Conservation (phyloP, 768 basidiomycete genomes). For the Rhodotorula kratochvilovae region DNA sequence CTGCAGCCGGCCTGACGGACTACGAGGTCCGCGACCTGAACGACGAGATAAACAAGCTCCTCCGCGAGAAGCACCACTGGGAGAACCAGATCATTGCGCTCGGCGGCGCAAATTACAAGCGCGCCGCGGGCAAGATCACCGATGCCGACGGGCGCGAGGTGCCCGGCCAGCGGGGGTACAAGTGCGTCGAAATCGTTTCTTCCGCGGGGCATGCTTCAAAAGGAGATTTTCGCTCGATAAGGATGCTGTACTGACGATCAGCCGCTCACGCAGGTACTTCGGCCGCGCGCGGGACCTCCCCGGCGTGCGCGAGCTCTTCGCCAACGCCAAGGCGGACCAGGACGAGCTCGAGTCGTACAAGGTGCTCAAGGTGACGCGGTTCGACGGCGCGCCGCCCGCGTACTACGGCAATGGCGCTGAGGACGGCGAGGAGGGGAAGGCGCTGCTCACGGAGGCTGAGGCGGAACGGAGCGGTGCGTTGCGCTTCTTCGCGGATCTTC, state of each 20-base stretch:
- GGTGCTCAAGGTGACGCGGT: slow-evolving; percentile 79
- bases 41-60: slow-evolving; percentile 91
- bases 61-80: slow-evolving; percentile 96
- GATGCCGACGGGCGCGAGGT: slow-evolving; percentile 95
- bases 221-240: too few species aligned
- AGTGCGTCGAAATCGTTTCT: too few species aligned
- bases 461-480: slow-evolving; percentile 68
- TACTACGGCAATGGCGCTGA: slow-evolving; percentile 95
- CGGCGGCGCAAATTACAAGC: slow-evolving; percentile 90
- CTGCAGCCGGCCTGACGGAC: slow-evolving; percentile 78
- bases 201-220: too few species aligned
- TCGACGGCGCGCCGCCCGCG: slow-evolving; percentile 74
- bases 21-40: slow-evolving; percentile 95
- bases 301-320: slow-evolving; percentile 90
- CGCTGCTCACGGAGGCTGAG: slow-evolving; percentile 64
- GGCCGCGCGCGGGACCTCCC: slow-evolving; percentile 94
- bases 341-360: slow-evolving; percentile 56
- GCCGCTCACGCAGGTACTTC: slow-evolving; percentile 65
- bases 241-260: background rate
- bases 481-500: background rate
- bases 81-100: slow-evolving; percentile 95
- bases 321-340: slow-evolving; percentile 63
- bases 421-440: slow-evolving; percentile 51
- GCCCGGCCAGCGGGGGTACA: slow-evolving; percentile 94
- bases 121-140: slow-evolving; percentile 82